phyloP scores from a whole-genome alignment of 176 grass and related monocot species.

The Aegilops bicornis region DNA sequence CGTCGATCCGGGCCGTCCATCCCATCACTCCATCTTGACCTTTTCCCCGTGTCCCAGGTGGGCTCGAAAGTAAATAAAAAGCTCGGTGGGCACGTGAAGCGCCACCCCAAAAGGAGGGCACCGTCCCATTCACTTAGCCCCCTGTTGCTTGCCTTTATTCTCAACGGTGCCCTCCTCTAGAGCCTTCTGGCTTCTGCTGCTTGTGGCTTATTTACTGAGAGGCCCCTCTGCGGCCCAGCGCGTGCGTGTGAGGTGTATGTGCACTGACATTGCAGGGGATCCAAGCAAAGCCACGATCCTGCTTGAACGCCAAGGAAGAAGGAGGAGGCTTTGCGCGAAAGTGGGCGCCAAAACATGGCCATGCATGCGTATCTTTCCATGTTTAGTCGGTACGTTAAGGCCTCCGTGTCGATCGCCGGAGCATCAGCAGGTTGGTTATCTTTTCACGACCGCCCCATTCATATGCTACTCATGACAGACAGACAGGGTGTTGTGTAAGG shows the following conservation, averaged over 20 bases:
- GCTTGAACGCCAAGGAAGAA: conserved; percentile 25
- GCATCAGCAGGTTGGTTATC: neutral
- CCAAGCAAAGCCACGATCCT: conserved; percentile 42
- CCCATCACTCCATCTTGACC: neutral
- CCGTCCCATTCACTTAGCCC: neutral
- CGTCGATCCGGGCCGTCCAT: neutral
- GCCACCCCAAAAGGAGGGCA: neutral
- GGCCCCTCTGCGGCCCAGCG: neutral
- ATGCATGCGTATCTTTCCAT: neutral
- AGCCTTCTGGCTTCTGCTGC: neutral
- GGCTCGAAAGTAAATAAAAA: conserved; percentile 13
- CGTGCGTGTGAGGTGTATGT: conserved; percentile 23
- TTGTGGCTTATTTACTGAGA: neutral
- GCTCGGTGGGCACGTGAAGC: conserved; percentile 32
- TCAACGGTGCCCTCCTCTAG: neutral
- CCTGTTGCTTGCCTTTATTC: neutral
- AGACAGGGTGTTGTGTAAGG: too few species aligned
- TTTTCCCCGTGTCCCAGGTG: neutral
- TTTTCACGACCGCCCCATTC: neutral
- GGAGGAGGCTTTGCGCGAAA: neutral
- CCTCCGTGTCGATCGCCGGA: neutral
- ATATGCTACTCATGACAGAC: neutral
- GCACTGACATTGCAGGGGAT: conserved; percentile 56
- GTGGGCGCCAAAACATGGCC: neutral
- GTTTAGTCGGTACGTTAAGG: neutral